phyloP scores from a whole-genome alignment of 1,284 basidiomycete species.

The Puccinia triticina region DNA sequence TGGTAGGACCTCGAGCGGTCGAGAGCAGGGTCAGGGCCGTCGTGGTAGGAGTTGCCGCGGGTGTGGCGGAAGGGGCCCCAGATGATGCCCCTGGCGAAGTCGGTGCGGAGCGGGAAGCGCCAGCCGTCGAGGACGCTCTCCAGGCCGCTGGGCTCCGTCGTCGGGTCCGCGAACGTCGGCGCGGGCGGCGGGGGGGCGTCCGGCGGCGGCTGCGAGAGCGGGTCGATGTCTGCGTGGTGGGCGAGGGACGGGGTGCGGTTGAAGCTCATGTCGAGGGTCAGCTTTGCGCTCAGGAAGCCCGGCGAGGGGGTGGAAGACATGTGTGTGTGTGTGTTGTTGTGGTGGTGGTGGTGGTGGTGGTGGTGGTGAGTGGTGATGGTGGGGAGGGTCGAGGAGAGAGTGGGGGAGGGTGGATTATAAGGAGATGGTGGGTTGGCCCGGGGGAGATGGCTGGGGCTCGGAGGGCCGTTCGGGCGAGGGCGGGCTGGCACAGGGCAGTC shows the following conservation, averaged over 20 bases:
- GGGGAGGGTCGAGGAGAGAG: too few relatives aligned
- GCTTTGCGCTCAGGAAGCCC: neutral
- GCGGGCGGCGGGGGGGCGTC: too few relatives aligned
- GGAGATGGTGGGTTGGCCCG: too few relatives aligned
- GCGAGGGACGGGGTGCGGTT: neutral
- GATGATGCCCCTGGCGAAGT: slow-evolving; percentile 13
- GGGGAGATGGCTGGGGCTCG: too few relatives aligned
- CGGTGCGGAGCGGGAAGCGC: neutral
- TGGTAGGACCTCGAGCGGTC: neutral
- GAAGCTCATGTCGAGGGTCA: slow-evolving; percentile 2
- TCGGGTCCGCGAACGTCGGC: neutral
- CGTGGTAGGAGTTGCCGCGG: neutral
- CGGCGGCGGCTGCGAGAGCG: too few relatives aligned
- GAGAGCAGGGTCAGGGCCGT: neutral
- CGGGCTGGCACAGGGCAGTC: too few relatives aligned
- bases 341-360: neutral
- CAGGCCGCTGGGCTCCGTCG: neutral
- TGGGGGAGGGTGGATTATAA: too few relatives aligned
- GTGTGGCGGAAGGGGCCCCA: slow-evolving; percentile 1
- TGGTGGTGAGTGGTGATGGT: neutral
- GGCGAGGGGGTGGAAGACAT: too few relatives aligned
- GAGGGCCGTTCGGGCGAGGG: too few relatives aligned
- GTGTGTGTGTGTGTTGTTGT: too few relatives aligned
- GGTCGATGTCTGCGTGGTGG: neutral
- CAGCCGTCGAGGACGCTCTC: neutral